Base-by-base conservation (phyloP, 139 green algal species). In the Chlorella sp. region DNA sequence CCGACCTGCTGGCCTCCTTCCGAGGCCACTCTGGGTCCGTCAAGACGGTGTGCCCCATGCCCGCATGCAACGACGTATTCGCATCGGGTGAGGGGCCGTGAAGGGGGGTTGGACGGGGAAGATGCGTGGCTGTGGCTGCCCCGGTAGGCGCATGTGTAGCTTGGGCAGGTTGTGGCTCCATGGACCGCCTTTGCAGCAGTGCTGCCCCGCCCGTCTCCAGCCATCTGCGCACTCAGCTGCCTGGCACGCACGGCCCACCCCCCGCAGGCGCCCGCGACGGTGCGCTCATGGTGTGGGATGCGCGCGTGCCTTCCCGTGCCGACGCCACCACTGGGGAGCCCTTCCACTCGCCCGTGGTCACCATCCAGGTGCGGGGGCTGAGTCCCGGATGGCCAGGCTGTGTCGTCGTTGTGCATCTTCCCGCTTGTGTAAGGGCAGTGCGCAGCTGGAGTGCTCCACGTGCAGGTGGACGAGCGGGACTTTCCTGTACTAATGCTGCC, bases 261-360 rank as follows among this genome's bases (percentile, higher is more conserved):
- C 28, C 40, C 80, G 64, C 87, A 95, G 93, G 93, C 36, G 89
- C 85, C 0, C 83, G 94, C 14, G 94, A 98, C 78, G 94, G 94
- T 9, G 77, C 72, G 34, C 80, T 97, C 44, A 77, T 93, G 89
- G 77, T 98, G 60, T 98, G 93, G 92, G 95, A 98, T 74, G 72
- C 88, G 28, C 88, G 94, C 32, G 64, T 75, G 36, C 28, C 74
- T 3, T 54, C 51, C 28, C 14, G 14, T 1, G 32, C 32, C 17
- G 36, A 73, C 40, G 60, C 58, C 19, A 26, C 11, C 36, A 40
- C 13, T 1, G 79, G 70, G 24, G 73, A 72, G 48, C 6, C 43
- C 67, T 69, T 54, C 54, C 64, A 77, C 51, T 28, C 22, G 7
- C 85, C 85, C 1, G 80, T 90, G 24, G 24, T 80, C 30, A 70